Evolutionary conservation across 805 yeast species (phyloP).

Genomic region (Priceomyces medius): DNA sequence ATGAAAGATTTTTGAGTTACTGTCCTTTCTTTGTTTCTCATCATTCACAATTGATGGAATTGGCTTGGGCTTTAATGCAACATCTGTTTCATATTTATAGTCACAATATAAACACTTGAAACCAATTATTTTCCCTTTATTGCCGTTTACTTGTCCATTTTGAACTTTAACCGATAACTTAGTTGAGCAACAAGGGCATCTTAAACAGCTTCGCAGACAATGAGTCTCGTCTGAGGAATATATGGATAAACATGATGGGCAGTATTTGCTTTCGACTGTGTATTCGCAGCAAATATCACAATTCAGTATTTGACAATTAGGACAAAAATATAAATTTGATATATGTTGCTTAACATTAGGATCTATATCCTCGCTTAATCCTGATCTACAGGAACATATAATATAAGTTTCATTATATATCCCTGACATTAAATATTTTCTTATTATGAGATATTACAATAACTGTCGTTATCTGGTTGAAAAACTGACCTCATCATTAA

Average conservation of each 20-base stretch:
- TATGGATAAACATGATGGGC: conserved; percentile 38
- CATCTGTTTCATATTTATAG: conserved; percentile 35
- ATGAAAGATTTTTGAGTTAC: not conserved
- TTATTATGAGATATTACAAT: not conserved
- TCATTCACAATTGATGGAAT: conserved; percentile 21
- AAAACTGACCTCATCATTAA: not conserved
- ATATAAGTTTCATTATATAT: conserved; percentile 17
- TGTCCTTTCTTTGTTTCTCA: conserved; percentile 2
- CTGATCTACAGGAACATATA: conserved; percentile 6
- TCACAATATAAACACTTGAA: conserved; percentile 39
- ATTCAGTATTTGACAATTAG: conserved; percentile 31
- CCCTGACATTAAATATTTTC: conserved; percentile 18
- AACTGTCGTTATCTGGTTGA: not conserved
- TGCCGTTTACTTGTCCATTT: conserved; percentile 11
- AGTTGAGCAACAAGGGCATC: conserved; percentile 36
- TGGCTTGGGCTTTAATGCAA: conserved; percentile 42
- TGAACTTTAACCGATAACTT: conserved; percentile 22
- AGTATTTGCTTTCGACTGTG: conserved; percentile 30
- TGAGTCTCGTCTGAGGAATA: conserved; percentile 22
- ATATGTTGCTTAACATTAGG: conserved; percentile 12
- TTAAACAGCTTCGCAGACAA: conserved; percentile 41
- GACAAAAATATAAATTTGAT: conserved; percentile 35
- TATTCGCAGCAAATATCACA: conserved; percentile 26
- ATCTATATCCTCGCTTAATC: not conserved
- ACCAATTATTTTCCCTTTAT: conserved; percentile 32